Percentiles rank a stretch among this genome's conserved stretches.
Conservation (phyloP, 116 monocot genomes). For the Trichopus zeylanicus region DNA sequence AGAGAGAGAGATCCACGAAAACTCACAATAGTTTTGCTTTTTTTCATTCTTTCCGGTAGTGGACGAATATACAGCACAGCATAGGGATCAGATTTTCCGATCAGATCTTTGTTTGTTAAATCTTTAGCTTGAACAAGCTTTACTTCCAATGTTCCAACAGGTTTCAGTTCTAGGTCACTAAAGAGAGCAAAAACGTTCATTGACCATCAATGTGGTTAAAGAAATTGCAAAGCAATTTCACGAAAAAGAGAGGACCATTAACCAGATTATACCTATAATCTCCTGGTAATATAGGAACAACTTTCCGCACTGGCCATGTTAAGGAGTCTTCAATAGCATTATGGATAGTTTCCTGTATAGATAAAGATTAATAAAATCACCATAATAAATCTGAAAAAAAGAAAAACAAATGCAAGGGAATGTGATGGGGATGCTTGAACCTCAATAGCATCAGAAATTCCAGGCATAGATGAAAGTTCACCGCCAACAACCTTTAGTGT, state of each 20-base stretch:
- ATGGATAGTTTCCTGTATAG: conserved; percentile 75
- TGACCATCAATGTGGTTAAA: conserved; percentile 4
- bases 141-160: conserved; percentile 76
- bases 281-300: no score
- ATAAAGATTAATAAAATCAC: neutral
- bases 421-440: conserved; percentile 12
- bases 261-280: conserved; percentile 68
- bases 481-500: conserved; percentile 61
- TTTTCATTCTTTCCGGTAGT: conserved; percentile 82
- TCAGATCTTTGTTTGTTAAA: conserved; percentile 86
- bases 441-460: conserved; percentile 67
- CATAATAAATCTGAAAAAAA: neutral
- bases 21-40: conserved; percentile 87
- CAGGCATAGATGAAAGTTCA: conserved; percentile 57
- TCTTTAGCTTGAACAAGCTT: conserved; percentile 89
- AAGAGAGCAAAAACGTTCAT: neutral
- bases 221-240: neutral
- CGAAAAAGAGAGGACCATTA: neutral
- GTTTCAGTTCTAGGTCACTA: conserved; percentile 87
- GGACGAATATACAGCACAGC: no score
- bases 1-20: no score
- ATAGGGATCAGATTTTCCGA: conserved; percentile 99
- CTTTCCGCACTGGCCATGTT: no score
- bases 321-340: no score
- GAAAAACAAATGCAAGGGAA: no score